These are phyloP conservation scores for Fonsecaea nubica DNA, from an alignment of 2,329 filamentous ascomycete genomes.

Conservation along the genomic window DNA sequence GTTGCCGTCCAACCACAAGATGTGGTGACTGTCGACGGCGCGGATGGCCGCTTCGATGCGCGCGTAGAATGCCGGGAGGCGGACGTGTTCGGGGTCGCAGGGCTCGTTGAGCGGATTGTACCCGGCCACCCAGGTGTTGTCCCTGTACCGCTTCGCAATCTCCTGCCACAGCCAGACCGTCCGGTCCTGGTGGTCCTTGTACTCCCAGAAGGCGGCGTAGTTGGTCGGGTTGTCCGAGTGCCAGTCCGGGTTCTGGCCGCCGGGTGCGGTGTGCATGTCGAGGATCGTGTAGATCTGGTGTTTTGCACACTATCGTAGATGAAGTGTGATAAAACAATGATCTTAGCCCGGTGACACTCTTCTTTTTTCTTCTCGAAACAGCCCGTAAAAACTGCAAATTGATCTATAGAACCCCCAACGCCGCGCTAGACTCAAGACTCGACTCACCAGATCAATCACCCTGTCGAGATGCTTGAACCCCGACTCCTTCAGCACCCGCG, in stretches of 20 bases:
- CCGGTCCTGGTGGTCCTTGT: constrained; percentile 59
- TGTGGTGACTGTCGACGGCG: constrained; percentile 53
- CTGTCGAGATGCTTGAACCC: constrained; percentile 58
- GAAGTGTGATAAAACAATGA: too few species aligned
- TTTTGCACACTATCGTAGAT: constrained; percentile 47
- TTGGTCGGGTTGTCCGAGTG: constrained; percentile 57
- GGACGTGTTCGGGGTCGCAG: constrained; percentile 54
- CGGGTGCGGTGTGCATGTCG: constrained; percentile 58
- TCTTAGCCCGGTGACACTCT: too few species aligned
- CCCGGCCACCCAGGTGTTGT: constrained; percentile 56
- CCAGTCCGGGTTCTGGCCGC: constrained; percentile 60
- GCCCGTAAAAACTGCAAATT: too few species aligned
- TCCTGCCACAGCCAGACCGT: constrained; percentile 58
- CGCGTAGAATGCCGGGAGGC: constrained; percentile 55
- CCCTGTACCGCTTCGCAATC: constrained; percentile 54
- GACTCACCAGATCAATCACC: constrained; percentile 48
- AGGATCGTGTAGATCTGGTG: constrained; percentile 59
- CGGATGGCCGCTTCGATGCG: constrained; percentile 55
- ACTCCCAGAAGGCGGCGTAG: constrained; percentile 59
- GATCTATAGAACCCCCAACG: too few species aligned
- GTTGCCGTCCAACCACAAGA: constrained; percentile 54
- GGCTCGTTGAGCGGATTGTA: constrained; percentile 62
- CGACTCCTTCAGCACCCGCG: constrained; percentile 51
- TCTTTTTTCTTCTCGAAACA: too few species aligned
- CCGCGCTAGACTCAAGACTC: neutral